phyloP scores from a whole-genome alignment of 345 rosid species.

The Lepidium africanum region DNA sequence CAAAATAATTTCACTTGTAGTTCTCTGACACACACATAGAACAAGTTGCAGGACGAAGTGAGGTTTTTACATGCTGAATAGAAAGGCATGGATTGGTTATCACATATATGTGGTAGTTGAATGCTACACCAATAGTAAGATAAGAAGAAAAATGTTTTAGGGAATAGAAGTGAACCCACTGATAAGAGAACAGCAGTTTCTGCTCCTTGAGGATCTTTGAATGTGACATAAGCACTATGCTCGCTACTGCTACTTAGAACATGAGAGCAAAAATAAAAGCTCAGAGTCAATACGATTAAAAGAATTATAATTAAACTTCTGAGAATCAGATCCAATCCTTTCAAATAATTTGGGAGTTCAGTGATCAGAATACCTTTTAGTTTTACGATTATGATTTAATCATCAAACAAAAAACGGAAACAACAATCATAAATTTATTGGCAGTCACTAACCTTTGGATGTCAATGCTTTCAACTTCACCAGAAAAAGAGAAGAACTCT shows the following conservation, averaged over 20 bases:
- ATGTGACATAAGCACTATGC: slow-evolving; percentile 62
- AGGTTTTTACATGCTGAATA: background rate
- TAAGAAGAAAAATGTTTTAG: background rate
- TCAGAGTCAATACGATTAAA: background rate
- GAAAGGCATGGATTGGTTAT: slow-evolving; percentile 1
- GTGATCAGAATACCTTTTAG: background rate
- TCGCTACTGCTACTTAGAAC: slow-evolving; percentile 29
- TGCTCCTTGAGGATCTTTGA: slow-evolving; percentile 78
- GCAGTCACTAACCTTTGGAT: slow-evolving; percentile 40
- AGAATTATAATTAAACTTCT: background rate
- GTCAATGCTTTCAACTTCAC: slow-evolving; percentile 70
- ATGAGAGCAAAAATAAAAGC: slow-evolving; percentile 6
- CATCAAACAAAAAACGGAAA: no score
- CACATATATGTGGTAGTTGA: background rate
- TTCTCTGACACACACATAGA: background rate
- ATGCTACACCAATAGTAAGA: background rate
- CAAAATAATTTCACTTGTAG: background rate
- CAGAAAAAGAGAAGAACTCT: slow-evolving; percentile 94
- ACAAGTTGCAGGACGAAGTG: background rate
- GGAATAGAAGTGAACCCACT: slow-evolving; percentile 30
- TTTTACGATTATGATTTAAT: background rate
- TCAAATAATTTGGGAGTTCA: background rate
- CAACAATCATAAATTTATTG: background rate
- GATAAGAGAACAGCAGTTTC: slow-evolving; percentile 86
- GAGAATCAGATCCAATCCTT: background rate